Base-by-base conservation (phyloP, 805 yeast species). In the Candida ulmi region DNA sequence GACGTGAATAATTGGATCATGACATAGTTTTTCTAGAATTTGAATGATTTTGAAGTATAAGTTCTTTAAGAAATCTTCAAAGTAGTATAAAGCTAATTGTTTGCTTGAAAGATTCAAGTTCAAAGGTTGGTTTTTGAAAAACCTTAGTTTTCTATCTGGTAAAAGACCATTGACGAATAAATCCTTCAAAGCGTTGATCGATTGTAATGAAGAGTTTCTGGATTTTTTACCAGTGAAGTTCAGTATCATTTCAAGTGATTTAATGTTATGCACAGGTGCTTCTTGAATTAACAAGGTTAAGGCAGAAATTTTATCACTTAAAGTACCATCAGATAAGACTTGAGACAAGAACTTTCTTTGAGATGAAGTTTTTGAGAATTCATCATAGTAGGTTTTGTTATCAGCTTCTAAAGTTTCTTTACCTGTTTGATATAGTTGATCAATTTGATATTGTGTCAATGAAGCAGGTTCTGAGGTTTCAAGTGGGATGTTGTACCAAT, bases 221-320 rank as follows among this genome's bases (percentile, higher is more conserved):
- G 95, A 82, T 65, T 93, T 93, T 68, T 91, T 88, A 51, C 80
- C 83, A 62, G 96, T 87, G 66, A 82, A 85, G 5, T 77, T 72
- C 45, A 85, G 58, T 46, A 93, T 65, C 29, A 82, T 83, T 48
- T 87, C 95, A 41, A 93, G 68, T 0, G 96, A 87, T 58, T 87
- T 85, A 38, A 81, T 56, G 51, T 91, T 85, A 58, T 93, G 98
- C 39, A 88, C 59, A 7, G 99, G 99, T 3, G 97, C 90, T 65
- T 93, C 98, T 59, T 93, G 98, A 35, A 90, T 76, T 57, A 93
- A 69, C 57, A 93, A 76, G 1, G 99, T 91, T 56, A 93, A 72
- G 0, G 99, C 96, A 35, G 96, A 86, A 40, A 93, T 85, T 65
- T 93, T 88, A 81, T 93, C 99, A 52, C 80, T 83, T 52, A 91